Evolutionary conservation across 116 monocot genomes (phyloP), one percentile per base, ranked within the genome.

Genomic region (Trichopus zeylanicus): DNA sequence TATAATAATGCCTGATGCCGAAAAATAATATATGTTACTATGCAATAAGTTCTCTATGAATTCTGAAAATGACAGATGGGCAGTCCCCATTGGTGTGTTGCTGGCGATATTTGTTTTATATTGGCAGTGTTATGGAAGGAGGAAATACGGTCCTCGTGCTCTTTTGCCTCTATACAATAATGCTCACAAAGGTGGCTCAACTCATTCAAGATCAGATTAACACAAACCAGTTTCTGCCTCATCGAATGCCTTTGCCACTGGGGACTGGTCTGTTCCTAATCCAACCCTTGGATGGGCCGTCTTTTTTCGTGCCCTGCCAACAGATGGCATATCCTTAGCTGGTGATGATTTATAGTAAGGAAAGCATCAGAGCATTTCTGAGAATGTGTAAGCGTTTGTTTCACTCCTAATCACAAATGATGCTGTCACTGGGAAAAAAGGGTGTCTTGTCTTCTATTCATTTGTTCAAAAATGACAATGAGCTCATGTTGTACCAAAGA

Each of bases 111-210:
- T 74, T 12, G 27, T 80, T 25, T 32, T 83, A 47, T 88, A 88
- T 33, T 88, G 88, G 83, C 75, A 77, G 46, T 88, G 83, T 31
- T 74, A 60, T 56, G 88, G 80, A 39, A 71, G 79, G 66, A 88
- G 80, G 60, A 88, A 80, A 70, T 54, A 67, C 31, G 64, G 76
- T 28, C 61, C 68, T 37, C 62, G 33, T 48, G 76, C 68, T 21
- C 31, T 88, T 20, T 57, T 88, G 60, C 88, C 88, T 26, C 33
- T 88, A 61, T 83, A 88, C 66, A 80, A 70, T 59, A 55, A 29
- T 18, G 25, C 65, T 30, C 74, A 60, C 3, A 70, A 64, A 61
- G 38, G 60, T 22, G 75, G 75, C 22, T 72, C 86, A 3, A 73
- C 31, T 65, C 78, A 76, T 27, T 73, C 73, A 31, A 79, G 87